Base-by-base conservation (phyloP, 2,329 filamentous ascomycete species). In the Exserohilum turcica region DNA sequence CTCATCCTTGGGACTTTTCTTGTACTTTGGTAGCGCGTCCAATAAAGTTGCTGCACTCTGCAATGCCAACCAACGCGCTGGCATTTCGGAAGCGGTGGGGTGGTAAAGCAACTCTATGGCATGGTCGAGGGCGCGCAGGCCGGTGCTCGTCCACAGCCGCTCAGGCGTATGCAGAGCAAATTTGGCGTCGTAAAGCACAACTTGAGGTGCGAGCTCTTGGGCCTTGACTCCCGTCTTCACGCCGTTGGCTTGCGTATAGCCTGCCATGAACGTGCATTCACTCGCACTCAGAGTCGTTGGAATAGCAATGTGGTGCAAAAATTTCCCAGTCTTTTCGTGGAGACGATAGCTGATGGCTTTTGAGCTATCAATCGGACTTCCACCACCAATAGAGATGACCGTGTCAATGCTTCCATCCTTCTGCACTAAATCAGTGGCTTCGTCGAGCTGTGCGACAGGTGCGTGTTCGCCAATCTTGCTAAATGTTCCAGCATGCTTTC, bases 61-160 rank as follows among this genome's bases (percentile, higher is more conserved):
- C 27, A 83, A 55, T 1, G 72, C 68, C 55, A 80, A 68, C 57
- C 77, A 74, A n/a, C 78, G 74, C 15, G 75, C 76, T 0, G 82
- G 82, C 63, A 83, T 75, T 62, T 84, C 81, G 1, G 76, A 76
- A 1, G 79, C 75, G 0, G 77, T 79, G 0, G 80, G 79, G 52
- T 85, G 79, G 58, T 84, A 84, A 53, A 82, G 68, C 1, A 78
- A 52, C 63, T 85, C 82, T 43, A 84, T 71, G 0, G 82, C 81
- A 57, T 85, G 82, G 60, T 84, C 82, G 49, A 85, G 67, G 0
- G 82, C 80, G 10, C 82, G 71, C 48, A 85, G 67, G 0, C 78
- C 82, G 0, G 82, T 84, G 45, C 77, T 78, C 43, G 81, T 66
- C 74, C 78, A 82, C 1, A 84, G 72, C 32, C 73, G 69, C 15